Conservation (phyloP, 1,284 basidiomycete genomes). For the Hypsizygus ulmarius region DNA sequence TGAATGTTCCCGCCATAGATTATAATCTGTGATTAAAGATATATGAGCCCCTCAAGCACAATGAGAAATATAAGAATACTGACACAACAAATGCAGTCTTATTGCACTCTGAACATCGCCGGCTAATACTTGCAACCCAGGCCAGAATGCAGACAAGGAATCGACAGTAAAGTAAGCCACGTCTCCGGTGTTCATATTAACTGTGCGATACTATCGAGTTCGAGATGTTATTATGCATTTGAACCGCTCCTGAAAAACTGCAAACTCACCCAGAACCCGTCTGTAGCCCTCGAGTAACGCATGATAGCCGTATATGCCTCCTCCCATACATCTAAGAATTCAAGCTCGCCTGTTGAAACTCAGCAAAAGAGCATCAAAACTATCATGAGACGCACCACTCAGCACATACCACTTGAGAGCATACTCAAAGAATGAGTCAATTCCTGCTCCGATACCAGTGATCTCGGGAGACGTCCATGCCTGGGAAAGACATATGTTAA, state of each 20-base stretch:
- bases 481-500: constrained; percentile 32
- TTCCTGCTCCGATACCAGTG: constrained; percentile 85
- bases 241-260: background rate
- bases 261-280: constrained; percentile 83
- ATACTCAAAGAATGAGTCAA: constrained; percentile 94
- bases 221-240: background rate
- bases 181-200: constrained; percentile 78
- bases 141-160: constrained; percentile 86
- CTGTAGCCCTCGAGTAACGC: constrained; percentile 75
- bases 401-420: constrained; percentile 87
- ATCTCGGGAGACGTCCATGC: constrained; percentile 71
- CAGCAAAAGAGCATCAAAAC: background rate
- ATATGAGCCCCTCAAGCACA: constrained; percentile 2
- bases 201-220: constrained; percentile 64
- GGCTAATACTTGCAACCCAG: constrained; percentile 83
- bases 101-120: constrained; percentile 90
- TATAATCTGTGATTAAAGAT: constrained; percentile 62
- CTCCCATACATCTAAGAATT: constrained; percentile 90
- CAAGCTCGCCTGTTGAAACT: constrained; percentile 64
- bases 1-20: constrained; percentile 81
- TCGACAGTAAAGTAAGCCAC: constrained; percentile 72
- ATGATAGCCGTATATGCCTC: constrained; percentile 88
- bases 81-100: constrained; percentile 80
- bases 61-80: constrained; percentile 25
- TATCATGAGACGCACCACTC: constrained; percentile 58